Evolutionary conservation across 495 filamentous ascomycete genomes (phyloP), one percentile per base, ranked within the genome.

Genomic region (Podospora fimiseda): DNA sequence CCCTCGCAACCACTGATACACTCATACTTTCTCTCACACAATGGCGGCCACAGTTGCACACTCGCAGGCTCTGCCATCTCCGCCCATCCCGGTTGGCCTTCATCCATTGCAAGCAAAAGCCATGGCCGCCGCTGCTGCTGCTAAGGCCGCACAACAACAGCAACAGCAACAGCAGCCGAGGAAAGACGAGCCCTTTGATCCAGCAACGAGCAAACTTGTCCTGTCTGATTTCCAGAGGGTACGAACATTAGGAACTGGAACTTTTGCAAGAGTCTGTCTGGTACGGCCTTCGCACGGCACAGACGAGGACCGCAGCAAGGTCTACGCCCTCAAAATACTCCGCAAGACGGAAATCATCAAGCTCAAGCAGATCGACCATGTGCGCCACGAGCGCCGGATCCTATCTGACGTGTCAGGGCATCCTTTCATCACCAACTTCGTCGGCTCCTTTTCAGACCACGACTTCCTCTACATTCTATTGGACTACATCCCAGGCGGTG

Each of bases 311-410:
- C 69, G 68, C 61, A 75, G 78, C 65, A 84, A 86, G 66, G 88
- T 96, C 4, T 96, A 87, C 74, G 93, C 93, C 18, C 75, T 98
- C 53, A 98, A 97, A 76, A 86, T 96, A 41, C 71, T 98, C 44
- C 87, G 90, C 55, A 98, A 98, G 70, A 84, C 82, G 19, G 88
- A 95, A 65, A 90, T 97, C 52, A 91, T 98, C 73, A 88, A 88
- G 58, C 75, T 96, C 56, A 97, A 98, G 78, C 93, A 98, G 71
- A 85, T 96, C 59, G 93, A 96, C 72, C 93, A 97, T 75, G 90
- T 96, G 52, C 86, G 89, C 58, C 93, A 95, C 68, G 93, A 98
- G 73, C 84, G 93, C 33, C 82, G 81, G 57, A 86, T 94, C 15
- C 83, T 98, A 4, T 82, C 86, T 54, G 86, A 88, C 50, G 92